phyloP scores from a whole-genome alignment of 805 yeast species.

The Cyberlindnera veronae region DNA sequence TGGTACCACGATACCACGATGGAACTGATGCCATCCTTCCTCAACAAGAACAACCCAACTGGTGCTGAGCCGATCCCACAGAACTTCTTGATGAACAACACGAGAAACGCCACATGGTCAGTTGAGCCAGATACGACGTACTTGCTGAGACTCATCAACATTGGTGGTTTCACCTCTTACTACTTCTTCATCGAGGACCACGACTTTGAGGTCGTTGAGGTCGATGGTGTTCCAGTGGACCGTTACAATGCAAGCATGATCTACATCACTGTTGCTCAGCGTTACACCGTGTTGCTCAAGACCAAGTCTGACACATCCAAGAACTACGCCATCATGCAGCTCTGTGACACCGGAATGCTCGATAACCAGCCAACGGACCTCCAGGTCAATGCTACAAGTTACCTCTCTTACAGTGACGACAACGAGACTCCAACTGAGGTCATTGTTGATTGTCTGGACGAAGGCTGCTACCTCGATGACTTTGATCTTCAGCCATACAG shows the following conservation, averaged over 20 bases:
- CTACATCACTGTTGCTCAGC: constrained; percentile 87
- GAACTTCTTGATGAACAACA: constrained; percentile 72
- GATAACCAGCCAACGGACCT: constrained; percentile 69
- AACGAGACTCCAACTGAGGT: constrained; percentile 38
- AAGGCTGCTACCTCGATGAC: constrained; percentile 65
- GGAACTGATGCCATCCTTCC: constrained; percentile 50
- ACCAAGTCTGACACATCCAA: constrained; percentile 62
- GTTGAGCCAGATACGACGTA: constrained; percentile 87
- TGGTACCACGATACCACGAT: constrained; percentile 75
- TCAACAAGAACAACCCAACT: constrained; percentile 81
- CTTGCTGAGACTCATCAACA: constrained; percentile 72
- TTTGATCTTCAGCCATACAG: constrained; percentile 65
- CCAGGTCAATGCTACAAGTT: constrained; percentile 69
- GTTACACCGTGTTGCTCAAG: constrained; percentile 74
- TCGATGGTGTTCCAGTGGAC: constrained; percentile 87
- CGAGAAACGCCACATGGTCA: constrained; percentile 68
- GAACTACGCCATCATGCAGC: constrained; percentile 81
- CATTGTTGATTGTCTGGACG: constrained; percentile 45
- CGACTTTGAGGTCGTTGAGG: constrained; percentile 79
- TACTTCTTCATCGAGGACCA: constrained; percentile 88
- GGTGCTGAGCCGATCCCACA: constrained; percentile 99
- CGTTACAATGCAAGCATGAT: constrained; percentile 65
- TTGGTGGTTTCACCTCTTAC: constrained; percentile 91
- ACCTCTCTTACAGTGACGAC: constrained; percentile 53
- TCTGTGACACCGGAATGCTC: constrained; percentile 78